Conservation (phyloP, 345 rosid species). For the Acer campestre region DNA sequence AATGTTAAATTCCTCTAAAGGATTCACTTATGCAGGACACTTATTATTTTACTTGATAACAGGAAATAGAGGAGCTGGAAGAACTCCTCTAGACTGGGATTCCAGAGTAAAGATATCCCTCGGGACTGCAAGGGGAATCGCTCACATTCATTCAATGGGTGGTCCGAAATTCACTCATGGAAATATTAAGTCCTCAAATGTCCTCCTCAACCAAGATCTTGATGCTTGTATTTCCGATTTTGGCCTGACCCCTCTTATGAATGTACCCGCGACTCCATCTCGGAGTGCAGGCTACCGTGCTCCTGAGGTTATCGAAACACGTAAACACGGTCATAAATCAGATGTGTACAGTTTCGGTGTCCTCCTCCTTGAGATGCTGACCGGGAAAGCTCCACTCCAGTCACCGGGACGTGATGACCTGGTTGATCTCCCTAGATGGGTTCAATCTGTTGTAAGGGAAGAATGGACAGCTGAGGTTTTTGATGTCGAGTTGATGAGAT, state of each 20-base stretch:
- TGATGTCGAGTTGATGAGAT: slow-evolving; percentile 78
- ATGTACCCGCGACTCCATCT: slow-evolving; percentile 56
- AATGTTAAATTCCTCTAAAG: not conserved
- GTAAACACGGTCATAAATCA: slow-evolving; percentile 67
- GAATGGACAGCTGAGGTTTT: slow-evolving; percentile 92
- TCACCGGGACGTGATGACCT: slow-evolving; percentile 70
- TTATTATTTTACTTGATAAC: slow-evolving; percentile 24
- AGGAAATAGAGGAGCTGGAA: slow-evolving; percentile 62
- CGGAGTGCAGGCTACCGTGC: slow-evolving; percentile 80
- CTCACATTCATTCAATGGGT: slow-evolving; percentile 68
- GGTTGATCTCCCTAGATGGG: slow-evolving; percentile 91
- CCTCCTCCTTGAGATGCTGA: slow-evolving; percentile 79
- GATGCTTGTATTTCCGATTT: slow-evolving; percentile 68
- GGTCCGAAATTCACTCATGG: slow-evolving; percentile 84
- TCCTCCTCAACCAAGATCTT: slow-evolving; percentile 59
- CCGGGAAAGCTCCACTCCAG: slow-evolving; percentile 73
- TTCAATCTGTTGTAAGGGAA: slow-evolving; percentile 89
- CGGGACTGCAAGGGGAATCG: slow-evolving; percentile 70
- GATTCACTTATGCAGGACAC: not conserved
- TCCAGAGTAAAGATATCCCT: slow-evolving; percentile 67
- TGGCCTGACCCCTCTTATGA: slow-evolving; percentile 70
- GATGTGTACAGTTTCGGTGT: slow-evolving; percentile 83
- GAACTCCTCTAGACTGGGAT: slow-evolving; percentile 71
- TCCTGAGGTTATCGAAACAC: slow-evolving; percentile 69
- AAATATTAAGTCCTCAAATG: slow-evolving; percentile 80